phyloP scores from a whole-genome alignment of 495 filamentous ascomycete genomes.

The Penicillium ochrochloron region DNA sequence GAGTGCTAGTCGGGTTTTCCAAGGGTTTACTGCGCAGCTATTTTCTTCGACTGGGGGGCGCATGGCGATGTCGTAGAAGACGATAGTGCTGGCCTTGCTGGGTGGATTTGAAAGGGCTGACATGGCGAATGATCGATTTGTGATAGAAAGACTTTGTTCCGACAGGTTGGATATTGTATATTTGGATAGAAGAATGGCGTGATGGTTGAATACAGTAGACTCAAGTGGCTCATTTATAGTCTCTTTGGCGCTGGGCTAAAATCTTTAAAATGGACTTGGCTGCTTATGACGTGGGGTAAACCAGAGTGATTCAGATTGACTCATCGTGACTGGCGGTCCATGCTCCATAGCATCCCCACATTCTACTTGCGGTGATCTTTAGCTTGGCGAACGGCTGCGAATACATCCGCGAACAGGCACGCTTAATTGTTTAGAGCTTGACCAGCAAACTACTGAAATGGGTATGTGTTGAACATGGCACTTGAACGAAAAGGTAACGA shows the following conservation, averaged over 20 bases:
- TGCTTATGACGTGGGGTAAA: conserved; percentile 2
- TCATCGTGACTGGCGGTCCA: conserved; percentile 4
- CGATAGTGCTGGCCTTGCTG: conserved; percentile 25
- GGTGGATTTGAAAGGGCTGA: neutral
- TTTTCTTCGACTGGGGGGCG: conserved; percentile 40
- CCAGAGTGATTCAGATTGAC: neutral
- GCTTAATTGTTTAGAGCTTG: neutral
- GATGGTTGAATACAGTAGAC: neutral
- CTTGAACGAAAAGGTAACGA: neutral
- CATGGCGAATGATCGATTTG: neutral
- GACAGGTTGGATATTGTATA: neutral
- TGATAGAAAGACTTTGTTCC: neutral
- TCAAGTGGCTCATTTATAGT: conserved; percentile 1
- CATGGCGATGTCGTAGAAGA: conserved; percentile 63
- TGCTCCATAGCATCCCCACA: neutral
- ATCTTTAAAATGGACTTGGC: neutral
- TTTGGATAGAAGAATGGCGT: neutral
- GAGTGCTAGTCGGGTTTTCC: conserved; percentile 62
- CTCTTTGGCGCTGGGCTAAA: neutral
- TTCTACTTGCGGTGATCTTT: neutral
- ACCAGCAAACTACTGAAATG: neutral
- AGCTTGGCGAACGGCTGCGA: too few species aligned
- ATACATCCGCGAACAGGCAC: neutral
- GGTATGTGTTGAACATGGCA: too few species aligned
- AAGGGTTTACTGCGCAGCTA: conserved; percentile 58